Conservation (phyloP, 305 asterid genomes). For the Striga hermonthica region DNA sequence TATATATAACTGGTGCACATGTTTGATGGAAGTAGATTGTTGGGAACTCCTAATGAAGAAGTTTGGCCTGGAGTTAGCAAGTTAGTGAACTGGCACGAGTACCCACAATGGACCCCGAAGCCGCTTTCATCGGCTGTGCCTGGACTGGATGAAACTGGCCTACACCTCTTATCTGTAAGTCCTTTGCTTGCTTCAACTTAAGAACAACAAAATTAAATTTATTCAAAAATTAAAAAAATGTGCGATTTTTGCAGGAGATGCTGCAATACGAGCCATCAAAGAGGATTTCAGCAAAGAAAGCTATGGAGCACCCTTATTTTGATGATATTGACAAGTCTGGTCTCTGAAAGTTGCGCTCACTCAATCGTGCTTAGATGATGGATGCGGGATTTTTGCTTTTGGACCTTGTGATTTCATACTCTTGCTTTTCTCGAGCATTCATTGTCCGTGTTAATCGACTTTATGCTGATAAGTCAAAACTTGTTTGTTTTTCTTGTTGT, state of each 20-base stretch:
- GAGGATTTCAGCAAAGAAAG: conserved; percentile 96
- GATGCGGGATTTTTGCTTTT: not conserved
- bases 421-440: conserved; percentile 45
- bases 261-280: conserved; percentile 81
- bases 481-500: not conserved
- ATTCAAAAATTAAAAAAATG: not conserved
- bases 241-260: conserved; percentile 59
- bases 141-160: conserved; percentile 73
- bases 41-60: conserved; percentile 89
- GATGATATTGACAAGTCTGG: conserved; percentile 71
- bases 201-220: not conserved
- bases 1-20: conserved; percentile 7
- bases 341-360: conserved; percentile 29
- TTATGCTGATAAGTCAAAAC: not conserved
- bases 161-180: conserved; percentile 64
- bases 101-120: conserved; percentile 91
- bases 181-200: not conserved
- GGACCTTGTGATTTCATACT: conserved; percentile 7
- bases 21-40: conserved; percentile 43
- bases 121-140: conserved; percentile 71
- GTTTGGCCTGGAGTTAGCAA: conserved; percentile 92
- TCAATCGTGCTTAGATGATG: not conserved
- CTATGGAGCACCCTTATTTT: conserved; percentile 94
- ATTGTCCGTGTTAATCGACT: conserved; percentile 16
- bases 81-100: conserved; percentile 91